Percentiles rank a stretch among this genome's conserved stretches.
Evolutionary conservation across 257 asterid genomes (phyloP).

Genomic region (Solanum tarijense): DNA sequence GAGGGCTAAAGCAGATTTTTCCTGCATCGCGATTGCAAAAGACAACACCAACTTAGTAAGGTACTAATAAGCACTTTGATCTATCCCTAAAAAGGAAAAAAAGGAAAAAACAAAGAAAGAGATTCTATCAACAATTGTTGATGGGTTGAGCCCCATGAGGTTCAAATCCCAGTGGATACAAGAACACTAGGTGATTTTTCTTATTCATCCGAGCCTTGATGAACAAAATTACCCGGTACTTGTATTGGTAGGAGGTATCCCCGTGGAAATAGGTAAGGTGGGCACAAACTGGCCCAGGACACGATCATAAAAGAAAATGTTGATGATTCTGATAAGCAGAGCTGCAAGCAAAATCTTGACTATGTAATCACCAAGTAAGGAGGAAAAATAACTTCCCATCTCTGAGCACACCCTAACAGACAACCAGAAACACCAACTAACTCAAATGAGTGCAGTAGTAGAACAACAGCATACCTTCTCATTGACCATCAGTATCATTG

Average conservation of each 20-base stretch:
- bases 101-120: neutral
- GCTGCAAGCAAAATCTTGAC: neutral
- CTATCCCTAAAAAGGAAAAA: neutral
- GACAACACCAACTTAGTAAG: neutral
- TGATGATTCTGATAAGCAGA: neutral
- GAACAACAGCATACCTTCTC: constrained; percentile 61
- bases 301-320: neutral
- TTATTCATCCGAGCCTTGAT: neutral
- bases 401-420: neutral
- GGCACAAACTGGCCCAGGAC: neutral
- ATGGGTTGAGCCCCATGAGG: neutral
- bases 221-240: neutral
- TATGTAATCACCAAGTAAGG: neutral
- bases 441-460: neutral
- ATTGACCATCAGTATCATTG: constrained; percentile 94
- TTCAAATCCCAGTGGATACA: neutral
- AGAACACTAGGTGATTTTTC: neutral
- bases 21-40: neutral
- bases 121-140: neutral
- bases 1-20: neutral
- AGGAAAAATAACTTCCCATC: neutral
- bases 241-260: neutral
- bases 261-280: neutral
- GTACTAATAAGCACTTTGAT: neutral
- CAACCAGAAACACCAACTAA: neutral